Evolutionary conservation across 2,329 filamentous ascomycete species (phyloP), one percentile per base, ranked within the genome.

Genomic region (Ceratocystis alfenasii): DNA sequence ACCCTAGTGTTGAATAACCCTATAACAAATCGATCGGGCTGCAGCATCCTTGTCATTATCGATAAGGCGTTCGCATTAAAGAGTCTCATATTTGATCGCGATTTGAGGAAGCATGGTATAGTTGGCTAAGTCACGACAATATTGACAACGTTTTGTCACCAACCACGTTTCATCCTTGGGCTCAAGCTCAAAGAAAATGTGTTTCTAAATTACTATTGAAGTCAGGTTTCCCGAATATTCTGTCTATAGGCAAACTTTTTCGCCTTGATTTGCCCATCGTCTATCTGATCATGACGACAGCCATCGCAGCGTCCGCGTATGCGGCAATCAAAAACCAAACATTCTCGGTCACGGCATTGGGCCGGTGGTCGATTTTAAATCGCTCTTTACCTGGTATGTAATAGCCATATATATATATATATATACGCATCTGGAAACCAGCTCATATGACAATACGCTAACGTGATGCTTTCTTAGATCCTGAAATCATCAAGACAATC

Each of bases 401-500:
- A 4, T 28, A 41, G 1, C 6, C 33, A 3, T 36, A 36, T 3
- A 36, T 5, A 4, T 10, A 1, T 12, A 10, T 12, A 12, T 41
- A 41, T 41, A 41, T 10, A 5, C 12, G 12, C 10, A 41, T 15
- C 36, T 15, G 12, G 36, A 5, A 41, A 5, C 36, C 36, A 41
- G 36, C 1, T 4, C 10, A 12, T 15, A 41, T 41, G 36, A 41
- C 12, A 12, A 15, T 15, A 41, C 3, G 10, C 36, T 41, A 12
- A 41, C 36, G 30, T 1, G 22, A 20, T 36, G 17, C 44, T 17
- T 41, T 41, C 36, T 10, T 69, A 83, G 82, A 83, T 41, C 80
- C 85, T 10, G 80, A 87, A 53, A 79, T 84, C 65, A 87, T 97
- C 75, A 90, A 84, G 74, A 78, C 85, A 7, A 85, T 99, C 64